Percentiles rank a stretch among this genome's conserved stretches.
phyloP scores from a whole-genome alignment of 1,139 yeast genomes.

The Candida pseudoviswanathii region DNA sequence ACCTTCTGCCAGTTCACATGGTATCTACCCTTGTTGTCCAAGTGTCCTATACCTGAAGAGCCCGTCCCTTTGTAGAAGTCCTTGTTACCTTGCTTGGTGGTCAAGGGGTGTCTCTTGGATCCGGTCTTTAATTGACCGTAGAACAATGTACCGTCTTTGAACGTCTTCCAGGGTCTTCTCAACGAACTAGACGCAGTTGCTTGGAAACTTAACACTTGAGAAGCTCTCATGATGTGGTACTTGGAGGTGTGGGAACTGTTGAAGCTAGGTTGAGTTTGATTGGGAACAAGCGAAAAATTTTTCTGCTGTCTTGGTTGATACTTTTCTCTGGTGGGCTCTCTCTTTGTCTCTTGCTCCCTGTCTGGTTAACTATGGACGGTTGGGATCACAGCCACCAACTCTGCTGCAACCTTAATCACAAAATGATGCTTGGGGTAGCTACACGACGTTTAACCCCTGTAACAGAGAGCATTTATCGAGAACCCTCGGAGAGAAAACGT shows the following conservation, averaged over 20 bases:
- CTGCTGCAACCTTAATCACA: no score
- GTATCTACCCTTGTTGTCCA: conserved; percentile 74
- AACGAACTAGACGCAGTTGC: conserved; percentile 53
- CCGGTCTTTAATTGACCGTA: conserved; percentile 80
- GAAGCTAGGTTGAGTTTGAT: background rate
- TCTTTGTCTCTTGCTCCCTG: background rate
- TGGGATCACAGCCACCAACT: no score
- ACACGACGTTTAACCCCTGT: no score
- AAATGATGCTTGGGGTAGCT: no score
- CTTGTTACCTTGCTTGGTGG: conserved; percentile 94
- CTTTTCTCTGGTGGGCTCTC: background rate
- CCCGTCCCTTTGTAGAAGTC: conserved; percentile 95
- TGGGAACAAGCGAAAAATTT: conserved; percentile 2
- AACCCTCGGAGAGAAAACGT: no score
- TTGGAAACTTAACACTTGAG: conserved; percentile 54
- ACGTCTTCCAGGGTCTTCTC: conserved; percentile 88
- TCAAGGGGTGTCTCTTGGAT: conserved; percentile 79
- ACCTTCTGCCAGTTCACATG: conserved; percentile 82
- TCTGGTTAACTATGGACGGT: no score
- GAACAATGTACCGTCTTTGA: conserved; percentile 79
- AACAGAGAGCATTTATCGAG: no score
- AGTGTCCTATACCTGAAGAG: conserved; percentile 87
- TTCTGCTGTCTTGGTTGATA: background rate
- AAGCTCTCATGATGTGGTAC: conserved; percentile 50
- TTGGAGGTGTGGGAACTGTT: background rate